phyloP scores from a whole-genome alignment of 1,139 yeast genomes.

The Taiozyma sp. region DNA sequence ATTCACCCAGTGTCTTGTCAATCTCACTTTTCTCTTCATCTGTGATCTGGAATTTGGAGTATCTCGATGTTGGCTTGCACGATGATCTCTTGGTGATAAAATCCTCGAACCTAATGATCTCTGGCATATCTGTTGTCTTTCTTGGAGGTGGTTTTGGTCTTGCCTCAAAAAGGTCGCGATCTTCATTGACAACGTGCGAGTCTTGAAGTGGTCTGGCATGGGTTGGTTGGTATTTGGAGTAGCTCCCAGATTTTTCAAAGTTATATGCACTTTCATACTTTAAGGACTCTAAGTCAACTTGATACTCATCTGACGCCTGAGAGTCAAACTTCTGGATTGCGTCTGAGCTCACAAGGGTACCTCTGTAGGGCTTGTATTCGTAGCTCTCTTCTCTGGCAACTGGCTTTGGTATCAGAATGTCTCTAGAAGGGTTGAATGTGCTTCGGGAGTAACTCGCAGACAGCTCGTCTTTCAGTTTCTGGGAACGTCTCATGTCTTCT shows the following conservation, averaged over 20 bases:
- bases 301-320: conserved; percentile 12
- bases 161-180: background rate
- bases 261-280: conserved; percentile 32
- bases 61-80: conserved; percentile 7
- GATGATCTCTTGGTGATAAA: conserved; percentile 7
- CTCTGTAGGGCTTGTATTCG: background rate
- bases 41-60: conserved; percentile 17
- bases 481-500: conserved; percentile 11
- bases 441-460: background rate
- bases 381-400: conserved; percentile 4
- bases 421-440: background rate
- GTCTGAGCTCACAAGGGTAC: conserved; percentile 11
- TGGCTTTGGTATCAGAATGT: conserved; percentile 10
- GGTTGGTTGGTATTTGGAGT: background rate
- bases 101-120: conserved; percentile 23
- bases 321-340: conserved; percentile 13
- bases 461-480: conserved; percentile 2
- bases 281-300: conserved; percentile 20
- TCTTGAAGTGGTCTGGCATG: background rate
- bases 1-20: conserved; percentile 12
- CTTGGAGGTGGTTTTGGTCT: conserved; percentile 7
- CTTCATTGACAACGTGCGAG: background rate
- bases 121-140: conserved; percentile 12
- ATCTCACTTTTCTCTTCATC: conserved; percentile 15
- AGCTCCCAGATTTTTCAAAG: conserved; percentile 27